Conservation (phyloP, 2,329 filamentous ascomycete species). For the Aureobasidium lini region DNA sequence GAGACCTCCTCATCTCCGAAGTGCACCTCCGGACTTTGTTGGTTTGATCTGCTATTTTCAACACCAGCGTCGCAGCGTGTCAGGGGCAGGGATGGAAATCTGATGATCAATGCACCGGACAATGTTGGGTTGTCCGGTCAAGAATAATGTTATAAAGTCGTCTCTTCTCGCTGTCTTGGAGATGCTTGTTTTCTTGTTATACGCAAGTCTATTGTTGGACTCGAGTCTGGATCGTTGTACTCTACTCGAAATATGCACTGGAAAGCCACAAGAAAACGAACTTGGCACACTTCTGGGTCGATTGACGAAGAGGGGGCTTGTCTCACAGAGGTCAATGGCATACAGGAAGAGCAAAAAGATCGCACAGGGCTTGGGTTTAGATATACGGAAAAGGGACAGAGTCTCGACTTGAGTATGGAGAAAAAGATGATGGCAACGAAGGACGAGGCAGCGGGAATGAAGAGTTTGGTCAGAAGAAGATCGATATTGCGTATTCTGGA, state of each 20-base stretch:
- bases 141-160: conserved; percentile 4
- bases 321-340: too few relatives aligned
- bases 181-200: not conserved
- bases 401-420: not conserved
- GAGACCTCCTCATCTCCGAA: conserved; percentile 12
- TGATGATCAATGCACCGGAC: conserved; percentile 9
- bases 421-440: not conserved
- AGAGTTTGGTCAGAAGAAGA: not conserved
- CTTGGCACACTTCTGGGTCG: not conserved
- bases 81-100: not conserved
- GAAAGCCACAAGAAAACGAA: not conserved
- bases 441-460: not conserved
- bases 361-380: too few relatives aligned
- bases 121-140: conserved; percentile 11
- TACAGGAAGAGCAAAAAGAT: too few relatives aligned
- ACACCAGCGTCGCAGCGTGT: not conserved
- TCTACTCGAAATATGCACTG: not conserved
- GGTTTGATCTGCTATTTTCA: conserved; percentile 12
- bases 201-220: not conserved
- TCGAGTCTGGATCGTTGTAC: not conserved
- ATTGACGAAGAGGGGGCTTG: not conserved
- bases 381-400: not conserved
- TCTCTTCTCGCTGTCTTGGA: not conserved
- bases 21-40: conserved; percentile 9
- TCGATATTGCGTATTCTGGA: not conserved